Evolutionary conservation across 176 grass and related monocot genomes (phyloP).

Genomic region (Avena eriantha): DNA sequence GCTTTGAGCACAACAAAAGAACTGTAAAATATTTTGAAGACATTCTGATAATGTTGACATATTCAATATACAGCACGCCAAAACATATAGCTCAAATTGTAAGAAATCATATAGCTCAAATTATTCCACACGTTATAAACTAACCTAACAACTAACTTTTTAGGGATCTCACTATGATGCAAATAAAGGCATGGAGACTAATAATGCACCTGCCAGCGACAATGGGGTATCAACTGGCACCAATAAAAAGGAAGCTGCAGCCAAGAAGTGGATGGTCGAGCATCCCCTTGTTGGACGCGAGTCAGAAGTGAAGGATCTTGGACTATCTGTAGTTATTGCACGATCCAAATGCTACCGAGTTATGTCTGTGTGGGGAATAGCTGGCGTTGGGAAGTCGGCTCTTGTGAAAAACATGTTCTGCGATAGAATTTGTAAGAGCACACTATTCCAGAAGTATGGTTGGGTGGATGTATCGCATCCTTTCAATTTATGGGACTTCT

Average conservation of each 20-base stretch:
- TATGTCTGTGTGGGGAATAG: conserved; percentile 28
- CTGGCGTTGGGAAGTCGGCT: conserved; percentile 17
- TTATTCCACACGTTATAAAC: neutral
- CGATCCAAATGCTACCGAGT: neutral
- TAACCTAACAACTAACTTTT: neutral
- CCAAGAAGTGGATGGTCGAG: neutral
- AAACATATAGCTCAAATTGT: too few species aligned
- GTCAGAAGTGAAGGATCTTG: neutral
- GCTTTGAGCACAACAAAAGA: too few species aligned
- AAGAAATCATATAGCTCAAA: too few species aligned
- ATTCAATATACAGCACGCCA: too few species aligned
- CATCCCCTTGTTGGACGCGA: neutral
- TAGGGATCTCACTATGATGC: neutral
- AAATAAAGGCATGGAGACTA: neutral
- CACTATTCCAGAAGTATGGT: neutral
- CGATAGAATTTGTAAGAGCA: neutral
- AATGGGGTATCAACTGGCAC: neutral
- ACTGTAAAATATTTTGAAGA: too few species aligned
- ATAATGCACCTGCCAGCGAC: neutral
- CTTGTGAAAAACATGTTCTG: neutral
- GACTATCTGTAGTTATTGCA: neutral
- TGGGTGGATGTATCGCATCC: conserved; percentile 24
- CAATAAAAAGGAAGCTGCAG: neutral
- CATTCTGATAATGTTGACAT: too few species aligned
- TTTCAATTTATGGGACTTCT: conserved; percentile 3